phyloP scores from a whole-genome alignment of 441 rosid genomes.

The Daphne laureola region DNA sequence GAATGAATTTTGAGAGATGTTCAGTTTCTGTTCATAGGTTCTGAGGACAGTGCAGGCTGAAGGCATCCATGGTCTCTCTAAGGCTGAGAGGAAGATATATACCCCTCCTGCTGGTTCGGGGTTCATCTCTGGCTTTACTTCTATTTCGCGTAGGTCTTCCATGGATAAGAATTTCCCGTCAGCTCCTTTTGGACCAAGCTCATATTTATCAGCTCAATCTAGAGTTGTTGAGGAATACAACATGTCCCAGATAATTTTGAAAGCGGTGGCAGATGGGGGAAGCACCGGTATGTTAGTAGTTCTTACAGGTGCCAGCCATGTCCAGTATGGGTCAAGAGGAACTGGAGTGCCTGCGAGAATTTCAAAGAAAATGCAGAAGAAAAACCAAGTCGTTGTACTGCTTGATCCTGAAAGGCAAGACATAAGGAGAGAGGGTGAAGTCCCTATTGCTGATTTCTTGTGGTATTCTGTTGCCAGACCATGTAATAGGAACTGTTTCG shows the following conservation, averaged over 20 bases:
- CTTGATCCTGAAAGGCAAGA: constrained; percentile 90
- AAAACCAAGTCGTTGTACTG: constrained; percentile 74
- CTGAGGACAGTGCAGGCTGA: constrained; percentile 86
- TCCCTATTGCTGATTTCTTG: constrained; percentile 84
- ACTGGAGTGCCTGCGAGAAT: constrained; percentile 86
- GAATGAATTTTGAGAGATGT: background rate
- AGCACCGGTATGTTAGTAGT: constrained; percentile 64
- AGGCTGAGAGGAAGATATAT: constrained; percentile 66
- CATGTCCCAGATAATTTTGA: constrained; percentile 68
- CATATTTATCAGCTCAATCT: constrained; percentile 79
- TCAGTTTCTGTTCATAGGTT: constrained; percentile 37
- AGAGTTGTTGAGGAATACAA: constrained; percentile 83
- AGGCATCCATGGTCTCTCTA: constrained; percentile 79
- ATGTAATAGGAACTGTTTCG: constrained; percentile 89
- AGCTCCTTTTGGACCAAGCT: constrained; percentile 80
- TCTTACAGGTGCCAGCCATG: constrained; percentile 78
- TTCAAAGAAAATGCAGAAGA: constrained; percentile 77
- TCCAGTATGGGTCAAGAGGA: constrained; percentile 74
- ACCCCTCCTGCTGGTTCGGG: constrained; percentile 95
- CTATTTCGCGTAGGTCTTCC: constrained; percentile 59
- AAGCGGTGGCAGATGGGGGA: constrained; percentile 53
- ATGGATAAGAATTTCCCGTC: constrained; percentile 38
- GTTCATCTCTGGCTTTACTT: constrained; percentile 75
- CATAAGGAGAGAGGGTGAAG: constrained; percentile 83
- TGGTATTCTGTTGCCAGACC: constrained; percentile 97